These are phyloP conservation scores for Teunomyces tritomae DNA, from an alignment of 805 yeast genomes.

Conservation along the genomic window DNA sequence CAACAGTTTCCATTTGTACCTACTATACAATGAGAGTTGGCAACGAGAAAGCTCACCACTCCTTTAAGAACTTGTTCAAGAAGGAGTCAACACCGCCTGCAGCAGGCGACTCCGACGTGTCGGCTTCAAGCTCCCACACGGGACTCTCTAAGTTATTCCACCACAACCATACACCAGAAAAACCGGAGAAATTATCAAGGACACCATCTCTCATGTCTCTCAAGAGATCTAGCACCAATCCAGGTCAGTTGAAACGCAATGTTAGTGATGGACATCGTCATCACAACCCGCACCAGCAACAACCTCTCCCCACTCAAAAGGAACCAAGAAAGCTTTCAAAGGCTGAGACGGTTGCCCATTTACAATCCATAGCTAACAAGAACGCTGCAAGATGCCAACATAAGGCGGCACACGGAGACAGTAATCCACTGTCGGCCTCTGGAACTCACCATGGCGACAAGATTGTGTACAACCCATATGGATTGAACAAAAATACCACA, in stretches of 20 bases:
- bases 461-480: constrained; percentile 66
- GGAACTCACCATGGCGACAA: constrained; percentile 26
- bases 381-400: constrained; percentile 20
- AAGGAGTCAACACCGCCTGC: constrained; percentile 13
- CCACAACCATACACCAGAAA: constrained; percentile 12
- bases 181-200: constrained; percentile 3
- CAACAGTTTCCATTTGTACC: background rate
- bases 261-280: constrained; percentile 5
- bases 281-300: constrained; percentile 5
- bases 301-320: constrained; percentile 7
- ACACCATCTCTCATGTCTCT: constrained; percentile 9
- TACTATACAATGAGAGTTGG: constrained; percentile 8
- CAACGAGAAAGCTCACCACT: constrained; percentile 15
- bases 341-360: constrained; percentile 39
- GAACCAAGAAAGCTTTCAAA: constrained; percentile 13
- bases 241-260: constrained; percentile 4
- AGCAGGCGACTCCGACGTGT: constrained; percentile 5
- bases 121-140: constrained; percentile 12
- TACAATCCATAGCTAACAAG: constrained; percentile 30
- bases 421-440: constrained; percentile 4
- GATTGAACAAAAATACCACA: constrained; percentile 37
- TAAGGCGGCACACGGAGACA: constrained; percentile 9
- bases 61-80: constrained; percentile 20
- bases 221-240: constrained; percentile 9
- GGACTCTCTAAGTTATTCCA: constrained; percentile 21